Evolutionary conservation across 2,329 filamentous ascomycete genomes (phyloP), one percentile per base, ranked within the genome.

Genomic region (Claviceps pazoutovae): DNA sequence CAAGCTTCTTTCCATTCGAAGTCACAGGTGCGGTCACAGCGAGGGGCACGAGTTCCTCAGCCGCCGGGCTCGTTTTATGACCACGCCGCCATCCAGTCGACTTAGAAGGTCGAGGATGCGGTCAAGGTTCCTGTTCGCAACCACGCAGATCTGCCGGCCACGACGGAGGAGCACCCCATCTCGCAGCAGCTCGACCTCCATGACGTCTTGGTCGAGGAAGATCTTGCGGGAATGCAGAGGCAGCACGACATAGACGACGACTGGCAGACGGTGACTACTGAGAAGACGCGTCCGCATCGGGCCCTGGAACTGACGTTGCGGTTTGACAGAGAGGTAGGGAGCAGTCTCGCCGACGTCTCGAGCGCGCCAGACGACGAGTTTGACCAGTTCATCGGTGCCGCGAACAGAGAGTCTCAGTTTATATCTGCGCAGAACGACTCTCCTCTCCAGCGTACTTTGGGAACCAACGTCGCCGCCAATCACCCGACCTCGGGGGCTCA

Each of bases 281-380:
- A 66, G 13, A 56, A 59, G 21, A 53, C 55, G 9, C 53, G 9
- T 51, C 57, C 50, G 55, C 56, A 16, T 21, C 45, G 39, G 56
- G 59, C 43, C 54, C 57, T 41, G 59, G 61, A 21, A 51, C 59
- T 51, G 57, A 56, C 34, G 49, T 61, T 53, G 56, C 55, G 50
- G 13, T 34, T 54, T 30, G 38, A 50, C 47, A 62, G 62, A 50
- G 64, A 61, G 19, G 62, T 62, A 14, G 70, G 71, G 9, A 73
- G 68, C 55, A 75, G 72, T 51, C 56, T 75, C 21, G 72, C 72
- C 2, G 66, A 74, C 53, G 64, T 69, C 6, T 74, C 72, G 1
- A 71, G 74, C 44, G 55, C 51, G 16, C 54, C 56, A 36, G 56
- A 62, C 13, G 56, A 60, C 39, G 56, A 52, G 4, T 48, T 52